Evolutionary conservation across 352 stramenopile genomes (phyloP).

Genomic region (Pythium phragmitis): DNA sequence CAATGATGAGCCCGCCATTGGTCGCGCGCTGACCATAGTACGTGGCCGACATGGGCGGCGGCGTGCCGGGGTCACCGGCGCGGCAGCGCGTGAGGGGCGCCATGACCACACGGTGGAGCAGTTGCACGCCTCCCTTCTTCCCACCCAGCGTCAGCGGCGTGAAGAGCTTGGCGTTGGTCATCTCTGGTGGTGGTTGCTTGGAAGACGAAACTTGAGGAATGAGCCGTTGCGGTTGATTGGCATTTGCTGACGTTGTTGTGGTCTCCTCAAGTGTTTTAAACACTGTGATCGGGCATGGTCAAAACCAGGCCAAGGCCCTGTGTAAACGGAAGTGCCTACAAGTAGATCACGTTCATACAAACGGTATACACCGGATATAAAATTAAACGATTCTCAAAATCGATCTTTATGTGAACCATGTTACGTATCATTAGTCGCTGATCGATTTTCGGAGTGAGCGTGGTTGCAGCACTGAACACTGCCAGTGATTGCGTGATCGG

Average conservation of each 20-base stretch:
- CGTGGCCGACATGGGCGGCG: background rate
- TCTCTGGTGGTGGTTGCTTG: background rate
- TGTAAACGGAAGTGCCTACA: background rate
- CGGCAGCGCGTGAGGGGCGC: conserved; percentile 34
- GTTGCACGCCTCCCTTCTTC: conserved; percentile 3
- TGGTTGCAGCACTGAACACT: too few species aligned
- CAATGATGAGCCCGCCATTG: conserved; percentile 38
- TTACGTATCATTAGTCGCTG: too few species aligned
- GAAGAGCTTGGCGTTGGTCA: conserved; percentile 26
- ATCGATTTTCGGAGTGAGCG: too few species aligned
- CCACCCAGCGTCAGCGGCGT: conserved; percentile 20
- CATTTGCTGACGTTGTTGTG: conserved; percentile 9
- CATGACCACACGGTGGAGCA: conserved; percentile 41
- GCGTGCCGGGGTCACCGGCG: background rate
- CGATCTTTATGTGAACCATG: too few species aligned
- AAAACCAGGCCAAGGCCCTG: background rate
- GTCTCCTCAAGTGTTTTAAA: conserved; percentile 35
- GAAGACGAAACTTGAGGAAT: conserved; percentile 2
- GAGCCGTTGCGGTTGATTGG: background rate
- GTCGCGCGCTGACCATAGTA: conserved; percentile 27
- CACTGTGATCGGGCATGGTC: conserved; percentile 52
- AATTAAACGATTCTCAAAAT: too few species aligned
- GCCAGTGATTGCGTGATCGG: too few species aligned
- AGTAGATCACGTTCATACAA: too few species aligned
- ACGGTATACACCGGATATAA: too few species aligned